Evolutionary conservation across 495 filamentous ascomycete genomes (phyloP).

Genomic region (Penicillium nucicola): DNA sequence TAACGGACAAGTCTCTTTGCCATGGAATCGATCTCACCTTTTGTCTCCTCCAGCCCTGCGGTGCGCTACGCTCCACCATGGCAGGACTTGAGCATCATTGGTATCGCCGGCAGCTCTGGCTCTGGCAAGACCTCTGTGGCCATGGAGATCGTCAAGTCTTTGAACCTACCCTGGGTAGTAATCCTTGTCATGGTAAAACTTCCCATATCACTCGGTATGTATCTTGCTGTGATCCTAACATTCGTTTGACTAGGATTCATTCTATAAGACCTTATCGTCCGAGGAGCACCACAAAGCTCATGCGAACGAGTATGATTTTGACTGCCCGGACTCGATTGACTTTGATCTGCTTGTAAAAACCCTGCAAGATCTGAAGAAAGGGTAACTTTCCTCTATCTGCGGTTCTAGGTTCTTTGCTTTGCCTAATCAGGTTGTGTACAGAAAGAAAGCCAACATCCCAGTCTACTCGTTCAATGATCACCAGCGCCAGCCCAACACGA

Average conservation of each 20-base stretch:
- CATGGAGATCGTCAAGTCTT: constrained; percentile 79
- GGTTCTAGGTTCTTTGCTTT: neutral
- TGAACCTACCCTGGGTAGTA: constrained; percentile 96
- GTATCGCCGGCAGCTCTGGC: constrained; percentile 91
- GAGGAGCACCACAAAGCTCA: constrained; percentile 78
- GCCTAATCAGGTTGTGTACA: constrained; percentile 31
- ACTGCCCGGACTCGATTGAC: constrained; percentile 90
- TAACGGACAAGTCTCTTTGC: neutral
- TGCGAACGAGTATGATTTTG: constrained; percentile 91
- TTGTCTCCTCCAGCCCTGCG: constrained; percentile 39
- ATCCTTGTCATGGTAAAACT: constrained; percentile 85
- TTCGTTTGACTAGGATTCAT: constrained; percentile 69
- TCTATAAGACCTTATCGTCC: constrained; percentile 79
- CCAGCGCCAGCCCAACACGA: constrained; percentile 72
- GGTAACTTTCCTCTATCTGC: constrained; percentile 51
- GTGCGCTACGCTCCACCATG: constrained; percentile 90
- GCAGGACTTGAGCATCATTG: constrained; percentile 92
- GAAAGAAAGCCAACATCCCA: constrained; percentile 89
- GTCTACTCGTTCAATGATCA: constrained; percentile 95
- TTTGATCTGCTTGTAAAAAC: constrained; percentile 85
- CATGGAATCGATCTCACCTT: constrained; percentile 47
- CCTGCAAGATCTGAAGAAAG: constrained; percentile 80
- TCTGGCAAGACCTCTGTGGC: constrained; percentile 97
- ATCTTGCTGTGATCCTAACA: constrained; percentile 22
- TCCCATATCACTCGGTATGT: neutral